phyloP scores from a whole-genome alignment of 208 protist species.

The Porcisia hertigi region DNA sequence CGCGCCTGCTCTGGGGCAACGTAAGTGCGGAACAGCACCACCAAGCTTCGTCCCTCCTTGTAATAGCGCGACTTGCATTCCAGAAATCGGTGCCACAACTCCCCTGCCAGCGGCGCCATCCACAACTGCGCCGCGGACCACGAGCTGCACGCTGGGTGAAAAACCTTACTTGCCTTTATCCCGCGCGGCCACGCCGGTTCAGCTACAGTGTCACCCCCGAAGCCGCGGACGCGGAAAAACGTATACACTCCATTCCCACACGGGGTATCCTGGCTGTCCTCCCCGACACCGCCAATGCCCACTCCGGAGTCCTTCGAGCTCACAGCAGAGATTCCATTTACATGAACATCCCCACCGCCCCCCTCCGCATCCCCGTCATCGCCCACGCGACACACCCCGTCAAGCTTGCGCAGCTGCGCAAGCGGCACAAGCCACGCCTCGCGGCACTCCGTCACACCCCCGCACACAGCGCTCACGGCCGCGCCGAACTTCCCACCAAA shows the following conservation, averaged over 20 bases:
- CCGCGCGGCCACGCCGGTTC: constrained; percentile 44
- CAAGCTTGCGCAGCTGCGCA: constrained; percentile 17
- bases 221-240: constrained; percentile 59
- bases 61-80: constrained; percentile 45
- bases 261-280: constrained; percentile 40
- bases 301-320: constrained; percentile 37
- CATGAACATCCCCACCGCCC: not conserved
- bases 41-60: constrained; percentile 41
- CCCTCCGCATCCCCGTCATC: constrained; percentile 20
- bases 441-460: constrained; percentile 40
- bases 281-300: constrained; percentile 77
- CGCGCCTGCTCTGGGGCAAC: constrained; percentile 15
- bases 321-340: constrained; percentile 33
- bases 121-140: constrained; percentile 45
- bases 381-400: constrained; percentile 3
- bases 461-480: constrained; percentile 50
- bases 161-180: constrained; percentile 70
- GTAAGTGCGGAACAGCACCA: constrained; percentile 50
- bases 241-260: constrained; percentile 14
- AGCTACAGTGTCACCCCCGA: constrained; percentile 41
- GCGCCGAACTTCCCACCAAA: constrained; percentile 89
- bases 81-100: constrained; percentile 61
- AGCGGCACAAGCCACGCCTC: constrained; percentile 63
- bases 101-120: constrained; percentile 61
- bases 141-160: constrained; percentile 42